Evolutionary conservation across 1,284 basidiomycete genomes (phyloP), one percentile per base, ranked within the genome.

Genomic region (Malassezia sp.): DNA sequence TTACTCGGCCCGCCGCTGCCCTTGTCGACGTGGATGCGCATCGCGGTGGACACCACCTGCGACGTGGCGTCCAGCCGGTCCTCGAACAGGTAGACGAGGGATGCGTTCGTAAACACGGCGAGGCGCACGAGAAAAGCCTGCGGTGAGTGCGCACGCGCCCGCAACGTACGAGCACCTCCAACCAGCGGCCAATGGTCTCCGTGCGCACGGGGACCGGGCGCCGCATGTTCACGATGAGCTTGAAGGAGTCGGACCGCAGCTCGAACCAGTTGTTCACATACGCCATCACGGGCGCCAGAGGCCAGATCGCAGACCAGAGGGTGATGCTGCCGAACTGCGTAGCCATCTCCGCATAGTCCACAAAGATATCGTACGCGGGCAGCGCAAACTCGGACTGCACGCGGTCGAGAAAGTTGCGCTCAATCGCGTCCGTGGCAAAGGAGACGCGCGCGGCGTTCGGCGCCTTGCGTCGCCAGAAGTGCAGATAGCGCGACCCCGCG

Each of bases 291-390:
- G 66, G 81, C 4, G 87, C 85, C 14, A 97, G 75, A 1, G 90
- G 88, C 91, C 90, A 97, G 48, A 91, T 85, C 23, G 85, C 82
- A 31, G 82, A 84, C 86, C 90, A 96, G 23, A 95, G 74, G 2
- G 80, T 80, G 22, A 95, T 80, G 69, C 89, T 90, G 2, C 91
- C 91, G 14, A 65, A 57, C 41, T 66, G 77, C 3, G 85, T 86
- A 21, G 87, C 85, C 88, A 96, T 93, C 74, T 96, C 90, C 61
- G 80, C 81, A 71, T 90, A 95, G 73, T 93, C 89, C 49, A 71
- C 74, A 45, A 70, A 71, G 14, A 59, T 33, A 21, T 69, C 64
- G 56, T 95, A 95, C 30, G 81, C 79, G 0, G 89, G 85, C 38
- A 93, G 74, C 9, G 77, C 77, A 6, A 84, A 81, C 73, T 97